phyloP scores from a whole-genome alignment of 371 early-diverging fungal genomes.

The Apophysomyces variabilis region DNA sequence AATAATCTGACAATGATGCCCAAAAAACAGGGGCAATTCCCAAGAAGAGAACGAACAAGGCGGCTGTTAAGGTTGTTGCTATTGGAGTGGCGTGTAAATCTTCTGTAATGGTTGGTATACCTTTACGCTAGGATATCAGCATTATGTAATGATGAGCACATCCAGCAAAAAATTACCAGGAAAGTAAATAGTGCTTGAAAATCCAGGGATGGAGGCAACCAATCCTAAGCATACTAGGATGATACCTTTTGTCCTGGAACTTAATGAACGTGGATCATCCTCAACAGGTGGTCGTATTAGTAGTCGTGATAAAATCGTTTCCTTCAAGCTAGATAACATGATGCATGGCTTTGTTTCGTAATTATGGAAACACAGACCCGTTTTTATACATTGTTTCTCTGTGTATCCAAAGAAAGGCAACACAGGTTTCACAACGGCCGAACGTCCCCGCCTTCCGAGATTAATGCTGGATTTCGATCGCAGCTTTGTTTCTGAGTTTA shows the following conservation, averaged over 20 bases:
- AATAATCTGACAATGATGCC: slow-evolving; percentile 69
- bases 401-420: not conserved
- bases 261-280: slow-evolving; percentile 30
- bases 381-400: not conserved
- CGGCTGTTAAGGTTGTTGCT: slow-evolving; percentile 59
- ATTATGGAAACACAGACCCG: not conserved
- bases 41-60: slow-evolving; percentile 59
- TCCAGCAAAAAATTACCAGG: slow-evolving; percentile 10
- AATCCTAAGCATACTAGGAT: slow-evolving; percentile 28
- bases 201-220: slow-evolving; percentile 29
- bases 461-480: too few species aligned
- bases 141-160: slow-evolving; percentile 13
- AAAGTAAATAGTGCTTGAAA: slow-evolving; percentile 32
- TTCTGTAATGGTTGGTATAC: slow-evolving; percentile 47
- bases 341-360: not conserved
- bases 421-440: not conserved
- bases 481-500: too few species aligned
- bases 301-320: slow-evolving; percentile 20
- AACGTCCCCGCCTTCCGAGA: slow-evolving; percentile 3
- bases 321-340: slow-evolving; percentile 8
- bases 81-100: slow-evolving; percentile 54
- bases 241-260: slow-evolving; percentile 18
- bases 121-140: slow-evolving; percentile 7
- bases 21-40: slow-evolving; percentile 68
- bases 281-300: slow-evolving; percentile 29